Evolutionary conservation across 306 rosid species (phyloP), one percentile per base, ranked within the genome.

Genomic region (Trifolium subterraneum): DNA sequence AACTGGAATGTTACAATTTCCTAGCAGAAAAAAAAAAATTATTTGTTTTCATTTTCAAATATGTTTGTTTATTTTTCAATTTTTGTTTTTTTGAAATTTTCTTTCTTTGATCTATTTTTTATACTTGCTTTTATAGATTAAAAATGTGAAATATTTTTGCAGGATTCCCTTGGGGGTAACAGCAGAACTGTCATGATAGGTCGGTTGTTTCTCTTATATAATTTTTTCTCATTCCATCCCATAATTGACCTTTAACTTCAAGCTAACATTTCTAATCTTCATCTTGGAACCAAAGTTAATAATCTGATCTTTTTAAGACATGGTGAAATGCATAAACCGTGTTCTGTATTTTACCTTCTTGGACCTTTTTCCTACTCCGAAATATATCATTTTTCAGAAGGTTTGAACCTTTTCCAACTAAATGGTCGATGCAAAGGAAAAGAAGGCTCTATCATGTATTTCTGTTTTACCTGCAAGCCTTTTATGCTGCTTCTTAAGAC

Each of bases 171-270:
- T 64, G 99, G 99, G 66, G 99, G 99, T 68, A 95, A 95, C 87
- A 95, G 99, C 88, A 86, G 92, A 86, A 95, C 99, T 80, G 97
- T 89, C 80, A 92, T 95, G 99, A 95, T 95, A 86, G 99, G 99
- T 90, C 65, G 18, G 84, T 66, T 79, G 13, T 23, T 73, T 72
- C 44, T 54, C 61, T 59, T 71, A 19, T 60, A 20, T 44, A 63
- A 22, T 27, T 31, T 47, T 18, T 67, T 45, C 35, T 33, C 23
- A 44, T 67, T 58, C 15, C 36, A 6, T 76, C 31, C 10, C 41
- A 3, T 56, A 16, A 68, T 64, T 27, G 29, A 42, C 45, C 36
- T 45, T 60, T 9, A 67, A 50, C 65, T 68, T 61, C 65, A 25
- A 29, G 8, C 50, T 35, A 63, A 54, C 23, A 41, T 59, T 71